Evolutionary conservation across 768 basidiomycete genomes (phyloP), one percentile per base, ranked within the genome.

Genomic region (Cystoderma amianthinum): DNA sequence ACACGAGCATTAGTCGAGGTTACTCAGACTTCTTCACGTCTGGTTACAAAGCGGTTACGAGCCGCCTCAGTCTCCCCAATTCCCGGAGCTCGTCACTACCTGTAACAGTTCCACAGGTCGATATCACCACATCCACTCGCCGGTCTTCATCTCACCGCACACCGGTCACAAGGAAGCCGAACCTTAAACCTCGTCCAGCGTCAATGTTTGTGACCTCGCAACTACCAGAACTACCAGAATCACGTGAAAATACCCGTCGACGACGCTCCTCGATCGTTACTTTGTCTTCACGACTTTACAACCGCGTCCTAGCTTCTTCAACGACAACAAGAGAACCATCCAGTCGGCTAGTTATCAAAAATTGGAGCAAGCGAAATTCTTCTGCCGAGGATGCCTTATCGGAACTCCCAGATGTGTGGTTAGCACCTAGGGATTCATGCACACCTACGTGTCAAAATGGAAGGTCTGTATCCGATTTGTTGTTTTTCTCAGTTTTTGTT

Each of bases 1-100:
- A 10, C 12, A 23, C 42, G 15, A 49, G 38, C 42, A 44, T 37
- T 42, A 40, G 54, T 32, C 50, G 53, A 30, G 57, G 56, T 18
- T 72, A 72, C 52, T 72, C 71, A 13, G 69, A 71, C 25, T 70
- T 74, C 58, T 72, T 74, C 52, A 58, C 63, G 19, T 69, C 68
- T 32, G 72, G 72, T 5, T 64, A 71, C 34, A 64, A 64, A 37
- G 64, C 63, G 28, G 63, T 69, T 45, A 56, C 62, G 16, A 56
- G 53, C 34, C 54, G 52, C 10, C 38, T 48, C 19, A 15, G 41
- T 19, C 41, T 28, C n/a, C 32, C 36, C 36, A 44, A 34, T 33
- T 37, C 45, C 28, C 33, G 30, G 39, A 49, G 12, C 42, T 16
- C 20, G 45, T 35, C 41, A 24, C 36, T 20, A 21, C 21, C 35